These are phyloP conservation scores for Fusarium sororula DNA, from an alignment of 2,329 filamentous ascomycete genomes.

Conservation along the genomic window DNA sequence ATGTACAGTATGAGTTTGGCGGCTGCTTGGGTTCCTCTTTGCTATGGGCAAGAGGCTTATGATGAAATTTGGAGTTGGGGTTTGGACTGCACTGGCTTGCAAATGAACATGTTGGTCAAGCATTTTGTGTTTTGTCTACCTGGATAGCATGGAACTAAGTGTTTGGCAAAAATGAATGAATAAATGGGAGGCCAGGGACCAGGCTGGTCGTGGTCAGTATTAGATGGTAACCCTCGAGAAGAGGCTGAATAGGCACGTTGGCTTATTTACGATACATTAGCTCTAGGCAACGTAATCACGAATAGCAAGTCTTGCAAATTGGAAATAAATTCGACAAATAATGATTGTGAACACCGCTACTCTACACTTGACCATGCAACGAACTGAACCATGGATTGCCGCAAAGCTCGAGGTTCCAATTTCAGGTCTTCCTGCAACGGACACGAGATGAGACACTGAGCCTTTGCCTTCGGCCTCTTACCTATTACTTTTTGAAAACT, in stretches of 20 bases:
- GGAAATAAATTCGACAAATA: background rate
- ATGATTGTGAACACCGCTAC: background rate
- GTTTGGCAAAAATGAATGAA: slow-evolving; percentile 37
- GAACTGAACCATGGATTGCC: background rate
- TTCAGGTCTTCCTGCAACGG: background rate
- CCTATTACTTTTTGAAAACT: background rate
- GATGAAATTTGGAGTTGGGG: slow-evolving; percentile 44
- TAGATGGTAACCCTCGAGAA: slow-evolving; percentile 35
- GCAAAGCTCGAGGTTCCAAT: background rate
- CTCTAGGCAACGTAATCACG: slow-evolving; percentile 36
- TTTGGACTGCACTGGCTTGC: slow-evolving; percentile 42
- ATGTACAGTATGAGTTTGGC: slow-evolving; percentile 34
- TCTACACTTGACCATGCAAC: background rate
- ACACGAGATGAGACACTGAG: background rate
- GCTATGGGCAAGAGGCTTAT: slow-evolving; percentile 34
- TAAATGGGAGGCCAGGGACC: slow-evolving; percentile 33
- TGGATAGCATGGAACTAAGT: slow-evolving; percentile 35
- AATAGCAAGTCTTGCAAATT: slow-evolving; percentile 23
- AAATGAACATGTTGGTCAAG: slow-evolving; percentile 34
- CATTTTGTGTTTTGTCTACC: slow-evolving; percentile 34
- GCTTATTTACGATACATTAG: slow-evolving; percentile 32
- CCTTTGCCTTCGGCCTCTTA: background rate
- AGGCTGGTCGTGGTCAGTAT: slow-evolving; percentile 35
- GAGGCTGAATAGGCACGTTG: slow-evolving; percentile 27
- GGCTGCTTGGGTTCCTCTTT: slow-evolving; percentile 29